A percentile compares a stretch with the other conserved stretches of the same genome.
phyloP scores from a whole-genome alignment of 2,329 filamentous ascomycete genomes.

The Cryphonectria carpinicola region DNA sequence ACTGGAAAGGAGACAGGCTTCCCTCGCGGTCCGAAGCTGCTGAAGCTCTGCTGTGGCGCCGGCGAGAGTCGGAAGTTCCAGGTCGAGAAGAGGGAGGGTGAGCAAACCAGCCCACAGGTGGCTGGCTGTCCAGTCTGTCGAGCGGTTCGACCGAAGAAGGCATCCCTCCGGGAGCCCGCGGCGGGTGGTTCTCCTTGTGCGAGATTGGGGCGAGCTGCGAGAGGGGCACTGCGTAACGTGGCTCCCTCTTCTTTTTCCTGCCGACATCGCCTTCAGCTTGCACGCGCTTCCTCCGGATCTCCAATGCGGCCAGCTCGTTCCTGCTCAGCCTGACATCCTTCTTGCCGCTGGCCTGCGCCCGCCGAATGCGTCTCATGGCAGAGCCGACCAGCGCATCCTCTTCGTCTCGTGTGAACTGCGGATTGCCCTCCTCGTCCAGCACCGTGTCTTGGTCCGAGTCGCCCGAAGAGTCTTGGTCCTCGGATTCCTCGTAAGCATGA shows the following conservation, averaged over 20 bases:
- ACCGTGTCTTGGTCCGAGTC: conserved; percentile 53
- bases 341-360: conserved; percentile 76
- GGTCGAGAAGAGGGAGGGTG: conserved; percentile 43
- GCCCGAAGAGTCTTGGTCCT: conserved; percentile 51
- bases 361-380: conserved; percentile 78
- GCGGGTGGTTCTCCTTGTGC: conserved; percentile 41
- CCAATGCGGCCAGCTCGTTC: conserved; percentile 80
- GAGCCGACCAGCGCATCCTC: conserved; percentile 78
- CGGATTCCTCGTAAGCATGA: conserved; percentile 45
- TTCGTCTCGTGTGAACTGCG: conserved; percentile 62
- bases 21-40: conserved; percentile 24
- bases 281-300: conserved; percentile 66
- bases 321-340: conserved; percentile 78
- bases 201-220: conserved; percentile 52
- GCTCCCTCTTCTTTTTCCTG: conserved; percentile 45
- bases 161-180: conserved; percentile 38
- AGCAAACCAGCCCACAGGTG: conserved; percentile 57
- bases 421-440: conserved; percentile 57
- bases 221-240: conserved; percentile 57
- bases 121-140: conserved; percentile 41
- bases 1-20: conserved; percentile 49
- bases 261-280: conserved; percentile 43
- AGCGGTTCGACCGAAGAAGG: conserved; percentile 44
- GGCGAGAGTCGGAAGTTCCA: conserved; percentile 42
- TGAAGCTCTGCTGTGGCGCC: conserved; percentile 47